phyloP scores from a whole-genome alignment of 2,329 filamentous ascomycete genomes.

The Ophiostoma triangulosporum region DNA sequence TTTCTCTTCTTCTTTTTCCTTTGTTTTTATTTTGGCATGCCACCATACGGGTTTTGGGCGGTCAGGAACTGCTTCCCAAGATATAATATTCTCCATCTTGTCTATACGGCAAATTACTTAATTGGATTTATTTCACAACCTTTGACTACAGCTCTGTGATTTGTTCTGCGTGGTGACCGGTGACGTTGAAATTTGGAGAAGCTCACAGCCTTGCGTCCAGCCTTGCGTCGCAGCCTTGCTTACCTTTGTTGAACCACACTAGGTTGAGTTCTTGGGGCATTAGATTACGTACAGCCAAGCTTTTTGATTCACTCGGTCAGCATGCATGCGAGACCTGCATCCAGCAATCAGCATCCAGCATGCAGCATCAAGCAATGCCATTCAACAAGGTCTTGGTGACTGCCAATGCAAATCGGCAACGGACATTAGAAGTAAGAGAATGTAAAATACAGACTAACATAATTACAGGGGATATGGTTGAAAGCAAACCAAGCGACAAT shows the following conservation, averaged over 20 bases:
- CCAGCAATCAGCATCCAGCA: neutral
- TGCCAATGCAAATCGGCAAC: no score
- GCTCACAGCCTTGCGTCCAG: neutral
- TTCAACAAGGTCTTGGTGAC: no score
- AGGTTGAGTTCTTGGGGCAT: neutral
- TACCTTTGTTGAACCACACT: neutral
- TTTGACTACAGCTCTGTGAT: neutral
- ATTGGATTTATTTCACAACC: conserved; percentile 4
- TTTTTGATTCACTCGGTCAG: neutral
- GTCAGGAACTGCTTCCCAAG: conserved; percentile 4
- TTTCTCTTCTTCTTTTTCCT: neutral
- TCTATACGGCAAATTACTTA: neutral
- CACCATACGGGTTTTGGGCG: conserved; percentile 5
- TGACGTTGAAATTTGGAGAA: neutral
- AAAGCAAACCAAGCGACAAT: no score
- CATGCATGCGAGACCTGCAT: no score
- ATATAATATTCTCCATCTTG: conserved; percentile 4
- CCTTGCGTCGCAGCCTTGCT: neutral
- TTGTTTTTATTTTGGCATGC: neutral
- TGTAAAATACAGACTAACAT: neutral
- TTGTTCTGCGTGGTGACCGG: neutral
- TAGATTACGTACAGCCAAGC: neutral
- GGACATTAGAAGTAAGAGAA: neutral
- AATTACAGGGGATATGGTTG: neutral
- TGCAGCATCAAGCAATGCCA: no score